These are phyloP conservation scores for Arthrobotrys entomopaga DNA, from an alignment of 2,329 filamentous ascomycete species.

Conservation along the genomic window DNA sequence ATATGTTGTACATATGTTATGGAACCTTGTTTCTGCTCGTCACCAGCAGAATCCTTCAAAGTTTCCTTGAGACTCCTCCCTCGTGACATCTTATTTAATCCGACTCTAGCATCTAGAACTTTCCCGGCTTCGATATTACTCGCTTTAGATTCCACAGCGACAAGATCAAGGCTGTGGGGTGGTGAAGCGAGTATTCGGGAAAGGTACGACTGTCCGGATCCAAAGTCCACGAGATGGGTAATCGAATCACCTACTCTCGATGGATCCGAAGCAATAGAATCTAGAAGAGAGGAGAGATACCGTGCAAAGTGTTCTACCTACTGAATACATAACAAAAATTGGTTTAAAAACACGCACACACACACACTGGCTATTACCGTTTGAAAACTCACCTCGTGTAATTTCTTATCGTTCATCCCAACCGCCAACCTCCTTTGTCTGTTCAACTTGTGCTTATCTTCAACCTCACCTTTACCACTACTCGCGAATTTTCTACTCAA, in stretches of 20 bases:
- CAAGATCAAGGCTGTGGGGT: conserved; percentile 74
- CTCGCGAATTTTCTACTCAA: conserved; percentile 55
- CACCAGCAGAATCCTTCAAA: conserved; percentile 40
- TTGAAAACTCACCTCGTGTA: conserved; percentile 78
- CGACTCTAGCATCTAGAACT: conserved; percentile 83
- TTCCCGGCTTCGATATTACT: conserved; percentile 87
- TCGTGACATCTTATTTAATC: conserved; percentile 74
- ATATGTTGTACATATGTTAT: conserved; percentile 82
- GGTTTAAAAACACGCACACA: not conserved
- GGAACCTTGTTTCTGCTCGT: conserved; percentile 59
- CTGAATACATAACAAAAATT: conserved; percentile 24
- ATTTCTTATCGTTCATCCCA: conserved; percentile 96
- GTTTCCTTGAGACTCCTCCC: conserved; percentile 51
- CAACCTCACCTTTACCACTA: conserved; percentile 15
- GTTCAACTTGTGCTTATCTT: conserved; percentile 66
- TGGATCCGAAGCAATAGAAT: conserved; percentile 25
- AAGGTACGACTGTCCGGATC: conserved; percentile 95
- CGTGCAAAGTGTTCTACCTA: conserved; percentile 76
- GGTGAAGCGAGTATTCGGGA: conserved; percentile 87
- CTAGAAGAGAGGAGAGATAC: conserved; percentile 65
- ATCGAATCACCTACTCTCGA: conserved; percentile 68
- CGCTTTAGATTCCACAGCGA: conserved; percentile 88
- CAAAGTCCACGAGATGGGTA: conserved; percentile 93
- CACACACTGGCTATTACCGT: not conserved
- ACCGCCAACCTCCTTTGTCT: conserved; percentile 78